Percentiles rank a stretch among this genome's conserved stretches.
These are phyloP conservation scores for Hericium erinaceus DNA, from an alignment of 768 basidiomycete species.

Conservation along the genomic window DNA sequence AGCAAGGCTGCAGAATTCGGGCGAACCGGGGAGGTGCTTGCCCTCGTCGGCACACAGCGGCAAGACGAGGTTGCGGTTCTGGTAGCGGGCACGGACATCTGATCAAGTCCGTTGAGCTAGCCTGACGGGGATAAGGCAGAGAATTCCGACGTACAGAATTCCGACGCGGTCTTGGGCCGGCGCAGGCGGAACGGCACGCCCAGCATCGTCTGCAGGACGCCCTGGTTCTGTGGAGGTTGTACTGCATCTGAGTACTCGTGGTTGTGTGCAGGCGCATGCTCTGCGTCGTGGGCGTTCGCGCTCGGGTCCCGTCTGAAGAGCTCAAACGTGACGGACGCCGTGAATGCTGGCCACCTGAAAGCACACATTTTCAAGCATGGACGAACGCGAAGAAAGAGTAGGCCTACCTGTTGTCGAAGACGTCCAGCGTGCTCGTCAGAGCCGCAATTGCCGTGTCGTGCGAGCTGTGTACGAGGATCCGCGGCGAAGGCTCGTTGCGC, in stretches of 20 bases:
- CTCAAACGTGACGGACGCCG: slow-evolving; percentile 66
- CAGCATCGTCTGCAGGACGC: slow-evolving; percentile 1
- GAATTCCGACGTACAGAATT: background rate
- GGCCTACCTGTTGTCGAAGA: slow-evolving; percentile 51
- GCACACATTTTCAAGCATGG: background rate
- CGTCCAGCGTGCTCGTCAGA: slow-evolving; percentile 54
- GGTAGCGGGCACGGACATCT: slow-evolving; percentile 65
- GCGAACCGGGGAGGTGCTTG: slow-evolving; percentile 57
- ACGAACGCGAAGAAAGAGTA: background rate
- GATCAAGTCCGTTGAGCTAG: background rate
- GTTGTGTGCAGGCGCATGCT: background rate
- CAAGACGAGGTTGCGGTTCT: slow-evolving; percentile 53
- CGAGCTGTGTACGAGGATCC: slow-evolving; percentile 60
- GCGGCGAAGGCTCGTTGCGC: slow-evolving; percentile 34
- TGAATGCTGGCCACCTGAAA: slow-evolving; percentile 65
- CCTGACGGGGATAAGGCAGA: background rate
- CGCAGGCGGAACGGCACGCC: background rate
- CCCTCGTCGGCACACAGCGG: slow-evolving; percentile 59
- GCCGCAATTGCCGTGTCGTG: slow-evolving; percentile 69
- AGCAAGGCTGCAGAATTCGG: slow-evolving; percentile 63
- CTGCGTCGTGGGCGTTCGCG: background rate
- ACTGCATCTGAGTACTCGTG: slow-evolving; percentile 3
- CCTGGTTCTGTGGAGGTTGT: slow-evolving; percentile 2
- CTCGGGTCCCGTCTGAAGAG: slow-evolving; percentile 39
- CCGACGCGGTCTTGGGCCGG: background rate